Conservation (phyloP, 2,329 filamentous ascomycete species). For the Verticillium zaregamsianum region DNA sequence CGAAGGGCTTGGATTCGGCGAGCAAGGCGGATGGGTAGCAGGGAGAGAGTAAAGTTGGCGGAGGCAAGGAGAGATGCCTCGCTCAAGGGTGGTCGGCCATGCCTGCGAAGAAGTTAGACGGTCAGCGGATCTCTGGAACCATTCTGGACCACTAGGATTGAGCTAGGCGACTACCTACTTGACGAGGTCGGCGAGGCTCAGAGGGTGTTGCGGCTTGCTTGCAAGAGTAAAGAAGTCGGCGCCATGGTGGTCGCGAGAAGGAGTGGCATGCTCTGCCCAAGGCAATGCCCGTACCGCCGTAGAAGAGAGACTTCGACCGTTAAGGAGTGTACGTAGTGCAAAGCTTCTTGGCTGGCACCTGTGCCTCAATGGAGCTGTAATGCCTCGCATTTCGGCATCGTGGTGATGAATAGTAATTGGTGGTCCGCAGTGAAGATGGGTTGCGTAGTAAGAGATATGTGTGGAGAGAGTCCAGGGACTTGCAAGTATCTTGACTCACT, state of each 20-base stretch:
- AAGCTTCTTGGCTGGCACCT: slow-evolving; percentile 12
- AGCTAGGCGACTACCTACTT: slow-evolving; percentile 51
- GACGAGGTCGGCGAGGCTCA: slow-evolving; percentile 85
- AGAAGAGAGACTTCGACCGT: not conserved
- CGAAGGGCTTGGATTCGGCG: slow-evolving; percentile 90
- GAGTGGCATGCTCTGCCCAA: not conserved
- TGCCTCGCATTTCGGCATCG: slow-evolving; percentile 44
- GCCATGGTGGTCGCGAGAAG: slow-evolving; percentile 25
- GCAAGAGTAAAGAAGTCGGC: slow-evolving; percentile 75
- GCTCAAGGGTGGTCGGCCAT: slow-evolving; percentile 80
- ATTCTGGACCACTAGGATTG: not conserved
- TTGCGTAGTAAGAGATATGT: not conserved
- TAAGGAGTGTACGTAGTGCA: not conserved
- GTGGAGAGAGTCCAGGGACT: slow-evolving; percentile 4
- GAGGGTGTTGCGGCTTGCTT: slow-evolving; percentile 69
- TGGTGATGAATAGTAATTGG: not conserved
- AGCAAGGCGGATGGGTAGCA: slow-evolving; percentile 87
- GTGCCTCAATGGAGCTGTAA: slow-evolving; percentile 34
- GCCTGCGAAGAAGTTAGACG: slow-evolving; percentile 30
- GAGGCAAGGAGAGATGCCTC: slow-evolving; percentile 77
- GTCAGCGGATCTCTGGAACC: not conserved
- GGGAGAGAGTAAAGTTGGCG: slow-evolving; percentile 91
- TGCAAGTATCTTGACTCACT: slow-evolving; percentile 4
- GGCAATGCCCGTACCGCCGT: not conserved
- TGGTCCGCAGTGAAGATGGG: slow-evolving; percentile 3